phyloP scores from a whole-genome alignment of 345 rosid species.

The Ailanthus altissimus region DNA sequence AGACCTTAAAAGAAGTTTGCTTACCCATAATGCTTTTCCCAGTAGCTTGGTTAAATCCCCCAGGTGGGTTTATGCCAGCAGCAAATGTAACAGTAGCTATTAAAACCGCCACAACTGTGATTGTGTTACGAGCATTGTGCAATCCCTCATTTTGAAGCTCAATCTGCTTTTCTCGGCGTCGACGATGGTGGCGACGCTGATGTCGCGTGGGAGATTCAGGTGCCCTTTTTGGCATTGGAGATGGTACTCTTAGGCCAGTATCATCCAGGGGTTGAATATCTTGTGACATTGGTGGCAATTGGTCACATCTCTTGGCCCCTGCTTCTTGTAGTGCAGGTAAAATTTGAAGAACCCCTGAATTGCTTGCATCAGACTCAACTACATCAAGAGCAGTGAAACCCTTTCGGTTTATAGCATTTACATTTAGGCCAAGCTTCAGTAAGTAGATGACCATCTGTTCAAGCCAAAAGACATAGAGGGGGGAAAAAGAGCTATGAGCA shows the following conservation, averaged over 20 bases:
- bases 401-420: constrained; percentile 44
- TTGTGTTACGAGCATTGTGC: constrained; percentile 66
- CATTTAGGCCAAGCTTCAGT: constrained; percentile 38
- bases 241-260: not conserved
- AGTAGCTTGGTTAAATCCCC: constrained; percentile 43
- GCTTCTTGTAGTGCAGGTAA: constrained; percentile 43
- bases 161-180: constrained; percentile 39
- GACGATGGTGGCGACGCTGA: constrained; percentile 22
- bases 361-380: constrained; percentile 38
- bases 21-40: constrained; percentile 41
- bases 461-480: not conserved
- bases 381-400: constrained; percentile 50
- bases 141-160: constrained; percentile 50
- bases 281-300: constrained; percentile 38
- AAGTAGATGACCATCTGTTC: constrained; percentile 41
- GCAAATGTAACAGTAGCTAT: constrained; percentile 67
- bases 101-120: constrained; percentile 54
- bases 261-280: constrained; percentile 25
- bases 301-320: constrained; percentile 45
- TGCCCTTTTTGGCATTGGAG: constrained; percentile 2
- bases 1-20: constrained; percentile 49
- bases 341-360: constrained; percentile 40
- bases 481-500: not conserved
- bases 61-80: constrained; percentile 76
- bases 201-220: constrained; percentile 12